phyloP scores from a whole-genome alignment of 2,329 filamentous ascomycete genomes.

The Aquanectria penicillioides region DNA sequence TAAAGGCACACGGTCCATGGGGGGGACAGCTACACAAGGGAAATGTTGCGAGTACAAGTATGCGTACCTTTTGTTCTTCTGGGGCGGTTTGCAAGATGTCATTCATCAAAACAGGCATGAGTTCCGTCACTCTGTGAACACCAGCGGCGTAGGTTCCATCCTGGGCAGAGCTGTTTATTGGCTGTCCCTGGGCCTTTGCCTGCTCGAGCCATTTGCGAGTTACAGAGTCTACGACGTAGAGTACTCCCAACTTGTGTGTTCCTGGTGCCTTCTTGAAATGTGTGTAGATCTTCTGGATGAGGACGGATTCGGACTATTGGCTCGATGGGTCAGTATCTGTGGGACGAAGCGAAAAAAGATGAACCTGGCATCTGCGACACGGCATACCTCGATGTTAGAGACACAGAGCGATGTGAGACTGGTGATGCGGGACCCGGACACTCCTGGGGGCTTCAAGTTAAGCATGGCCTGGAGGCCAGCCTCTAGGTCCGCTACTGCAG shows the following conservation, averaged over 20 bases:
- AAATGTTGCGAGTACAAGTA: constrained; percentile 36
- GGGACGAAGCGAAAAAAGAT: constrained; percentile 1
- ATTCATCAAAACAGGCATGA: constrained; percentile 93
- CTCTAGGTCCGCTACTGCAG: constrained; percentile 91
- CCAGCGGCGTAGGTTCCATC: constrained; percentile 96
- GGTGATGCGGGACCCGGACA: constrained; percentile 91
- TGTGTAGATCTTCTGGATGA: constrained; percentile 96
- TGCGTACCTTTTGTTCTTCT: constrained; percentile 95
- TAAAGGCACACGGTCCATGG: constrained; percentile 25
- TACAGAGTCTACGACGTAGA: constrained; percentile 99
- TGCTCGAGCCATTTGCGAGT: constrained; percentile 98
- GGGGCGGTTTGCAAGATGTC: constrained; percentile 91
- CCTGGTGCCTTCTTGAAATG: constrained; percentile 95
- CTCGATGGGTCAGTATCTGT: constrained; percentile 36
- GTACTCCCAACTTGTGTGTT: constrained; percentile 97
- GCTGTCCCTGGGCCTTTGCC: constrained; percentile 86
- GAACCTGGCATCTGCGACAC: constrained; percentile 3
- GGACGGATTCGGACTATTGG: constrained; percentile 85
- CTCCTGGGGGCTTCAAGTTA: constrained; percentile 89
- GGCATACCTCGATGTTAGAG: constrained; percentile 84
- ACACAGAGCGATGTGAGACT: constrained; percentile 89
- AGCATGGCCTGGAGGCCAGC: constrained; percentile 91
- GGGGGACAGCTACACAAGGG: constrained; percentile 37
- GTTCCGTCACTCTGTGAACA: constrained; percentile 94
- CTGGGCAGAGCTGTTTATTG: constrained; percentile 80